These are phyloP conservation scores for Nitzschia sp. DNA, from an alignment of 108 stramenopile genomes.

Conservation along the genomic window DNA sequence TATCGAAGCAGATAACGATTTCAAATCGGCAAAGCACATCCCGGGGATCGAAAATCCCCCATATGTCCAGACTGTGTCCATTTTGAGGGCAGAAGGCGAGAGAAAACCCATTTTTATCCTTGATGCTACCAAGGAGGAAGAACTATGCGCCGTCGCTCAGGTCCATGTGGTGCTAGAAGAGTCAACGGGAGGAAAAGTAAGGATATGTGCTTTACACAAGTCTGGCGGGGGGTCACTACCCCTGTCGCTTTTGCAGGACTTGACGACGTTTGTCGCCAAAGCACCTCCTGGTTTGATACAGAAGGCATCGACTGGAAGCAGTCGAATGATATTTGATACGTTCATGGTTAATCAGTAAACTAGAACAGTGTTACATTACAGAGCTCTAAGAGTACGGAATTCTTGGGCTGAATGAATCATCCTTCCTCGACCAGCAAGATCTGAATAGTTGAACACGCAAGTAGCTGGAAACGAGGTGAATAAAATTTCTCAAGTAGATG, in stretches of 20 bases:
- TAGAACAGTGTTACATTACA: too few species aligned
- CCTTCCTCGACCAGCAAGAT: too few species aligned
- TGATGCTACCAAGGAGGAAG: constrained; percentile 71
- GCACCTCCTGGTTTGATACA: background rate
- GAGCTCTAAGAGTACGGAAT: too few species aligned
- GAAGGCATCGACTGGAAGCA: background rate
- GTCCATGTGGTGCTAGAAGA: constrained; percentile 62
- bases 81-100: constrained; percentile 28
- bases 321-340: constrained; percentile 1
- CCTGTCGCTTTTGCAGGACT: constrained; percentile 28
- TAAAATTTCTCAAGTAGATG: too few species aligned
- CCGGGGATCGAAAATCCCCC: constrained; percentile 52
- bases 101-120: constrained; percentile 43
- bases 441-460: too few species aligned
- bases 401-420: too few species aligned
- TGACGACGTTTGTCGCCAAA: constrained; percentile 29
- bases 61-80: constrained; percentile 53
- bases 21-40: constrained; percentile 44
- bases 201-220: constrained; percentile 60
- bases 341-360: background rate
- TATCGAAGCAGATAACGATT: constrained; percentile 54
- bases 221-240: constrained; percentile 37
- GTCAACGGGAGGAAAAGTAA: constrained; percentile 9
- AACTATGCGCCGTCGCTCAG: constrained; percentile 56
- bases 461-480: too few species aligned